Conservation (phyloP, 352 stramenopile genomes). For the Pythium periplocum region DNA sequence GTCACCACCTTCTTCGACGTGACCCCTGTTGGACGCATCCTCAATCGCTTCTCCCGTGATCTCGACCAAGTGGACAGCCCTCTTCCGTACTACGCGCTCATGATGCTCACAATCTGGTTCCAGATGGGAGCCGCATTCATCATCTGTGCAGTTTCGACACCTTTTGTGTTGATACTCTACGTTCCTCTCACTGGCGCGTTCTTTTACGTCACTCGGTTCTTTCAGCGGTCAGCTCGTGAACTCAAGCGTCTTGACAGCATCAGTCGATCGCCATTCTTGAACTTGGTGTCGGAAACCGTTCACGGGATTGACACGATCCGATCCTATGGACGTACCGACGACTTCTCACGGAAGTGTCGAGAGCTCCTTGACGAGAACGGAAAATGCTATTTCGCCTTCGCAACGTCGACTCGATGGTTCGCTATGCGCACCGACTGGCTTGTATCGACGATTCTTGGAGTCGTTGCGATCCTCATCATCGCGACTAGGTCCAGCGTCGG, state of each 20-base stretch:
- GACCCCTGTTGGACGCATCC: too few relatives aligned
- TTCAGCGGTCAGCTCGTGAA: slow-evolving; percentile 73
- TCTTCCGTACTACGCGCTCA: slow-evolving; percentile 31
- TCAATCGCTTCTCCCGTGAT: slow-evolving; percentile 17
- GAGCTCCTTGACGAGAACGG: slow-evolving; percentile 30
- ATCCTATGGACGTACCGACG: slow-evolving; percentile 27
- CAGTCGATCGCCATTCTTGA: slow-evolving; percentile 82
- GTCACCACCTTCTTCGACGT: too few relatives aligned
- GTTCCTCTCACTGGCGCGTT: slow-evolving; percentile 48
- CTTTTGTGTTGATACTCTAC: slow-evolving; percentile 40
- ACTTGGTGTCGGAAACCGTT: slow-evolving; percentile 87
- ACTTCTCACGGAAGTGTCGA: slow-evolving; percentile 16
- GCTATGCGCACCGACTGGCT: slow-evolving; percentile 85
- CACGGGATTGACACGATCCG: slow-evolving; percentile 90
- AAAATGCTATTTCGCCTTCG: slow-evolving; percentile 31
- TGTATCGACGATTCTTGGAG: slow-evolving; percentile 80
- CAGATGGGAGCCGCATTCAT: slow-evolving; percentile 24
- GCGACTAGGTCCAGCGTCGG: slow-evolving; percentile 31
- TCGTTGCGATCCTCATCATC: slow-evolving; percentile 83
- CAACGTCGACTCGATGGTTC: slow-evolving; percentile 85
- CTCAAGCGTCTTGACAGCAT: slow-evolving; percentile 92
- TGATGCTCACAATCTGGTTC: slow-evolving; percentile 24
- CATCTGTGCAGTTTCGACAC: slow-evolving; percentile 27
- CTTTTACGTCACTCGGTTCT: slow-evolving; percentile 63
- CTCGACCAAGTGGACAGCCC: slow-evolving; percentile 47